Base-by-base conservation (phyloP, 2,329 filamentous ascomycete genomes). In the Colletotrichum caudatum region DNA sequence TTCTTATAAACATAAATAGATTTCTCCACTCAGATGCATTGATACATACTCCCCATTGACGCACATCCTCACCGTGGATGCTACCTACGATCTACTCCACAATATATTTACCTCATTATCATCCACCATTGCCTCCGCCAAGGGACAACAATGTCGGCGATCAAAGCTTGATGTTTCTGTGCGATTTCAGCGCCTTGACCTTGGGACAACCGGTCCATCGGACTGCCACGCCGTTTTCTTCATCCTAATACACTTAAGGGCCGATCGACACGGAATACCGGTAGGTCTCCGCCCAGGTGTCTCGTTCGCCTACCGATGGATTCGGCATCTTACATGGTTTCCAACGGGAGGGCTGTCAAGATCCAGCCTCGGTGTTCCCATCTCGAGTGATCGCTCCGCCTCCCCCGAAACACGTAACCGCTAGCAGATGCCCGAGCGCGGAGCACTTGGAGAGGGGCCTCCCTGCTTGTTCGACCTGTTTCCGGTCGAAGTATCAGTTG, bases 341-440 rank as follows among this genome's bases (percentile, higher is more conserved):
- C 57, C 51, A 48, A 9, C 11, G n/a, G 33, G 3, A 14, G 14
- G 18, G 1, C 37, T 20, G 20, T 6, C 1, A 65, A 46, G 39
- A 18, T 20, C 54, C 11, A 53, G 26, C 6, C 23, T 16, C 23
- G 5, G 23, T 20, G 29, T 18, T 48, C 20, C 23, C 41, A 23
- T 41, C 57, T 48, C 57, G 23, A 23, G 35, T 57, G 57, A 62
- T 70, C 29, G 39, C 64, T 58, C 68, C 64, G 57, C 68, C 50
- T 18, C 44, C 57, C 29, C 41, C 53, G 66, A 51, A 50, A 56
- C 39, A 50, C 35, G 35, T 35, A 62, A 51, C 51, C 59, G 8
- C 46, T 51, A 4, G 14, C 39, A 56, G 35, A 33, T 44, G 56
- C 54, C 48, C 53, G 41, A 62, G 64, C 64, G 33, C 41, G 12